phyloP scores from a whole-genome alignment of 78 protist species.

The Dictyostelium citrinum region DNA sequence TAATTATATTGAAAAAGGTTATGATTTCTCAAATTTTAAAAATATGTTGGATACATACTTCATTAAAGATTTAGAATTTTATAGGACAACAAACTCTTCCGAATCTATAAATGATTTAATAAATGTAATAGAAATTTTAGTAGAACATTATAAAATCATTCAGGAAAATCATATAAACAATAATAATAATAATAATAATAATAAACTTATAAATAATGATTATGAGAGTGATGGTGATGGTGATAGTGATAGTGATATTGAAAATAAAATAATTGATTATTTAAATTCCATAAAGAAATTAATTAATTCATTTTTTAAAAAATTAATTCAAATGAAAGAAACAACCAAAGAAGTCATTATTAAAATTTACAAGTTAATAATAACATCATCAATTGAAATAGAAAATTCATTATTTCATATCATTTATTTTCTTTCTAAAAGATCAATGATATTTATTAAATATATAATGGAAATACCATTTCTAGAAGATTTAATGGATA shows the following conservation, averaged over 20 bases:
- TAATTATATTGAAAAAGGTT: background rate
- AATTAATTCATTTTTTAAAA: too few relatives aligned
- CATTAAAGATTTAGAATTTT: background rate
- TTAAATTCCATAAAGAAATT: background rate
- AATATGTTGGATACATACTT: background rate
- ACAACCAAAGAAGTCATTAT: background rate
- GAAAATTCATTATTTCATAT: background rate
- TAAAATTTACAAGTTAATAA: too few relatives aligned
- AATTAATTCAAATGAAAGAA: background rate
- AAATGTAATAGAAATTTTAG: background rate
- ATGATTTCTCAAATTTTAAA: background rate
- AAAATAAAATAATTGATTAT: too few relatives aligned
- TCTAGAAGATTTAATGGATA: background rate
- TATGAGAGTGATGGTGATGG: background rate
- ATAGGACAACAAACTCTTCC: background rate
- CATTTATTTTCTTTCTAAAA: background rate
- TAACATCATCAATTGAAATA: background rate
- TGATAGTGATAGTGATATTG: background rate
- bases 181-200: too few relatives aligned
- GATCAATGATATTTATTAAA: background rate
- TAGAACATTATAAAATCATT: too few relatives aligned
- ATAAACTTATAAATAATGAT: too few relatives aligned
- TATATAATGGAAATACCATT: background rate
- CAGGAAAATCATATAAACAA: too few relatives aligned
- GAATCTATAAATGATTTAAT: background rate